Evolutionary conservation across 1,284 basidiomycete genomes (phyloP).

Genomic region (Apiotrichum domesticum): DNA sequence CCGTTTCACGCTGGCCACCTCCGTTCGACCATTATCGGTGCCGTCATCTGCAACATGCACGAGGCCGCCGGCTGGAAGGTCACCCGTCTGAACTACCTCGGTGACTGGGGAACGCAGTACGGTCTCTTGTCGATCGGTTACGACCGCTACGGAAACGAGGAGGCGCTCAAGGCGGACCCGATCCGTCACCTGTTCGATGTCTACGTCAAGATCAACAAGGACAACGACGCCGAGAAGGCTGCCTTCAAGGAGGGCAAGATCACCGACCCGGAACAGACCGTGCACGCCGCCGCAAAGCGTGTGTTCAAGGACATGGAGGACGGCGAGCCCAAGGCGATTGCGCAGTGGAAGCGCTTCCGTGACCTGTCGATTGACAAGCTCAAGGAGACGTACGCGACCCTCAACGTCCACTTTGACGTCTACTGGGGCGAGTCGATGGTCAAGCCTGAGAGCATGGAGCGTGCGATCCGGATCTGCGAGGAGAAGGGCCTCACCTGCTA

Average conservation of each 20-base stretch:
- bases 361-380: constrained; percentile 89
- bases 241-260: constrained; percentile 46
- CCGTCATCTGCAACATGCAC: constrained; percentile 87
- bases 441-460: constrained; percentile 67
- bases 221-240: constrained; percentile 54
- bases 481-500: constrained; percentile 52
- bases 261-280: constrained; percentile 31
- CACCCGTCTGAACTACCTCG: constrained; percentile 84
- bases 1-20: constrained; percentile 97
- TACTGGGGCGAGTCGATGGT: constrained; percentile 94
- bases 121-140: constrained; percentile 86
- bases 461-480: constrained; percentile 54
- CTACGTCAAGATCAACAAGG: constrained; percentile 89
- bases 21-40: constrained; percentile 94
- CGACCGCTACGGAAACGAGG: constrained; percentile 81
- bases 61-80: constrained; percentile 91
- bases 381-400: constrained; percentile 76
- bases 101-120: constrained; percentile 90
- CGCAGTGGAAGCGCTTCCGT: constrained; percentile 89
- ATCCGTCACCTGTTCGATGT: constrained; percentile 93
- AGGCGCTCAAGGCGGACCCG: constrained; percentile 75
- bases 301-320: constrained; percentile 98
- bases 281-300: constrained; percentile 76
- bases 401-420: constrained; percentile 90
- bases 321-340: constrained; percentile 71